phyloP scores from a whole-genome alignment of 371 early-diverging fungal genomes.

The Mortierella sp. region DNA sequence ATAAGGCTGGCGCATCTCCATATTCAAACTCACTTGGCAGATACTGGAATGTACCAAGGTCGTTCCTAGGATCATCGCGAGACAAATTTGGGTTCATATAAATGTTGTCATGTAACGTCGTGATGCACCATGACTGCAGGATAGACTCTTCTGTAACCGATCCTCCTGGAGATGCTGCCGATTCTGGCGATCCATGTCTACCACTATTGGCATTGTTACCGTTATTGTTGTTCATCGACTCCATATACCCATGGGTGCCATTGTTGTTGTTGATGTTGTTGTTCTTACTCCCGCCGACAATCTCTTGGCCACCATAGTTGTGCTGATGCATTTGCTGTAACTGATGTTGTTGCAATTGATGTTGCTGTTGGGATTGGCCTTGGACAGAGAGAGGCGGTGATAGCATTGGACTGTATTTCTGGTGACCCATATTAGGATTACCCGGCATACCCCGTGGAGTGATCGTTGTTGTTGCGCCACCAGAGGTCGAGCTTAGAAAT shows the following conservation, averaged over 20 bases:
- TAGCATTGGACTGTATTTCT: not conserved
- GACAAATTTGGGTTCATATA: conserved; percentile 39
- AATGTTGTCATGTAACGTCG: conserved; percentile 27
- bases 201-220: conserved; percentile 3
- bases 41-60: conserved; percentile 34
- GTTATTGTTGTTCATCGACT: not conserved
- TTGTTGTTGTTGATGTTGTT: conserved; percentile 8
- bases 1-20: conserved; percentile 37
- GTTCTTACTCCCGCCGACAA: not conserved
- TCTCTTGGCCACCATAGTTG: not conserved
- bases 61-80: conserved; percentile 45
- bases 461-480: not conserved
- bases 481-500: not conserved
- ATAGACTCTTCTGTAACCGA: conserved; percentile 36
- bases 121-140: conserved; percentile 34
- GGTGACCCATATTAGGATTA: conserved; percentile 3
- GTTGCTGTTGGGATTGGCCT: conserved; percentile 18
- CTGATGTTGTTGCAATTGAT: conserved; percentile 1
- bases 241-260: not conserved
- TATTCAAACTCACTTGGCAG: conserved; percentile 49
- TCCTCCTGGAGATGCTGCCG: conserved; percentile 24
- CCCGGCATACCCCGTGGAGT: conserved; percentile 6
- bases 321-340: not conserved
- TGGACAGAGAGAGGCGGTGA: conserved; percentile 12
- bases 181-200: conserved; percentile 28